Conservation (phyloP, 2,329 filamentous ascomycete genomes). For the Trichophyton benhamiae region DNA sequence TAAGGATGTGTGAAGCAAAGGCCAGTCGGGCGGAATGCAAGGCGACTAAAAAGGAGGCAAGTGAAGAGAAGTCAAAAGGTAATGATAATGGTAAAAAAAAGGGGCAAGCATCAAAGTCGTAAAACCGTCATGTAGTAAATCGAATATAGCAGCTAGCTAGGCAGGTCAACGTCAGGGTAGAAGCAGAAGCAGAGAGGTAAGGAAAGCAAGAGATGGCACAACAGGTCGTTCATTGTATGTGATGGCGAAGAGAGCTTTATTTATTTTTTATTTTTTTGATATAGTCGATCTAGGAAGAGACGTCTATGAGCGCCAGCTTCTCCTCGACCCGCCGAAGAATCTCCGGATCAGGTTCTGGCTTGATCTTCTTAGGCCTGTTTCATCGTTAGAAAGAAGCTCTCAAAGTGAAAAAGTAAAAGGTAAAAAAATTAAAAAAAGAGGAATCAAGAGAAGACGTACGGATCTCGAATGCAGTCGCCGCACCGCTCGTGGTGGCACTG, state of each 20-base stretch:
- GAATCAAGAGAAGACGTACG: constrained; percentile 22
- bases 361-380: constrained; percentile 29
- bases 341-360: constrained; percentile 29
- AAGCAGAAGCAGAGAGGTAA: neutral
- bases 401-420: neutral
- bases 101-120: neutral
- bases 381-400: constrained; percentile 1
- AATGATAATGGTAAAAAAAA: neutral
- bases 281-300: neutral
- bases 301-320: constrained; percentile 20
- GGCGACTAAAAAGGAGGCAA: neutral
- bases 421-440: neutral
- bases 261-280: neutral
- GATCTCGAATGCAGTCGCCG: constrained; percentile 29
- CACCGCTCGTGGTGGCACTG: constrained; percentile 33
- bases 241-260: neutral
- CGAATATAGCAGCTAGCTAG: neutral
- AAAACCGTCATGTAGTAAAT: neutral
- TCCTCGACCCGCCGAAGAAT: constrained; percentile 29
- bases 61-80: neutral
- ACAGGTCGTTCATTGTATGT: neutral
- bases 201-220: neutral
- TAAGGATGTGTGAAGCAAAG: neutral
- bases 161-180: neutral
- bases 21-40: neutral